phyloP scores from a whole-genome alignment of 2,329 filamentous ascomycete species.

The Cylindrodendrum hubeiense region DNA sequence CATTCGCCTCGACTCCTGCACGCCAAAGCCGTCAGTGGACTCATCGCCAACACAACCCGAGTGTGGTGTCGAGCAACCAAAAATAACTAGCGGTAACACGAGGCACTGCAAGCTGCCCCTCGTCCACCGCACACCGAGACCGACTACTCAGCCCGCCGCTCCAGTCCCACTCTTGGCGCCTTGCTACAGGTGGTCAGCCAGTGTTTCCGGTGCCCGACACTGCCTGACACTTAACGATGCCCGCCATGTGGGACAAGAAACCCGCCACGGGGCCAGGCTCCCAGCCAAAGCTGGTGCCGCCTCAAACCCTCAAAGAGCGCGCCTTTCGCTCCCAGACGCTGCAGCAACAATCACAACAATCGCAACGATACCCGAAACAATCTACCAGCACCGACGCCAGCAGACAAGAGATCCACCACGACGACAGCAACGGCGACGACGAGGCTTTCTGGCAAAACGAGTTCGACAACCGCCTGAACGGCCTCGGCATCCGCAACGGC shows the following conservation, averaged over 20 bases:
- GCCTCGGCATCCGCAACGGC: conserved; percentile 44
- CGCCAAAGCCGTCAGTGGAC: conserved; percentile 28
- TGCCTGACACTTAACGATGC: conserved; percentile 35
- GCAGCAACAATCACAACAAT: conserved; percentile 24
- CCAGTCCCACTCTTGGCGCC: background rate
- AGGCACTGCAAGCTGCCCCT: conserved; percentile 23
- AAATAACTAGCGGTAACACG: conserved; percentile 39
- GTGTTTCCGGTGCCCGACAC: conserved; percentile 9
- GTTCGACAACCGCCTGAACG: conserved; percentile 46
- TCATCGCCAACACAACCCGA: conserved; percentile 27
- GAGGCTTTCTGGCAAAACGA: conserved; percentile 37
- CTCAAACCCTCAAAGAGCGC: conserved; percentile 43
- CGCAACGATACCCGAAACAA: conserved; percentile 27
- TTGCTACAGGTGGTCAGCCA: background rate
- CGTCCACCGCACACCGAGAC: conserved; percentile 5
- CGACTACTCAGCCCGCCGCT: conserved; percentile 2
- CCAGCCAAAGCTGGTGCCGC: conserved; percentile 38
- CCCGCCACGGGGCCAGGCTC: conserved; percentile 32
- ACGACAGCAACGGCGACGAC: conserved; percentile 26
- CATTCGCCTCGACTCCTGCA: background rate
- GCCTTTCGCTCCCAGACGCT: conserved; percentile 39
- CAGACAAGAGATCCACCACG: conserved; percentile 12
- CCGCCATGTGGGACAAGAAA: conserved; percentile 45
- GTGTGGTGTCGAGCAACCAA: conserved; percentile 30
- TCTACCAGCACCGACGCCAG: conserved; percentile 27